Evolutionary conservation across 1,284 basidiomycete species (phyloP), one percentile per base, ranked within the genome.

Genomic region (Ganoderma lucidum): DNA sequence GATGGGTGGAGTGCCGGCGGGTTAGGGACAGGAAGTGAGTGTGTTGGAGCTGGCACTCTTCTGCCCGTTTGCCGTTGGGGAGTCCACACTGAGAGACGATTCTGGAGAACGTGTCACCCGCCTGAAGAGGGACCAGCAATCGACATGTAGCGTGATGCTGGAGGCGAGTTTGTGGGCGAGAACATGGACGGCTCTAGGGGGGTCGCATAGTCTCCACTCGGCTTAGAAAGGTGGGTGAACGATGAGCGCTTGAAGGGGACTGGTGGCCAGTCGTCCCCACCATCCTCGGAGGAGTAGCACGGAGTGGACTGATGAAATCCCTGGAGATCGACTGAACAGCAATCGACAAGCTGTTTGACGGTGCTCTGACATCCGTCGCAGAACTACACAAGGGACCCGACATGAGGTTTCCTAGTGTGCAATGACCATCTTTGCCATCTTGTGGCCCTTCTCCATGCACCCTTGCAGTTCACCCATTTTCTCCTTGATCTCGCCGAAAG

Each of bases 171-270:
- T 1, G 89, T 82, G 6, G 92, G 90, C 0, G 91, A 91, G 73
- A 90, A 86, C 5, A 78, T 14, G n/a, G 77, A 70, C 44, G 84
- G 71, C 72, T 83, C 82, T 0, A 84, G 82, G 0, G 91, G 90
- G 14, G 88, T 88, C 4, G 92, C 85, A 73, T 94, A 94, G 75
- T 94, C 93, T 2, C 93, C 93, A 2, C 90, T 90, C 15, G 93
- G 93, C 73, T 94, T 94, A 41, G 93, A 92, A 17, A 94, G 81
- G 55, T 90, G 87, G 30, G 88, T 91, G 1, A 90, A 80, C 2
- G 78, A 77, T 41, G 70, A 66, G 10, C 77, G 73, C 8, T 74
- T 76, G 9, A 78, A 74, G 8, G 75, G 67, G 0, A 78, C 75
- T 4, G 83, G 81, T 92, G 91, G 67, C 89, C 91, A 5, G 89